Conservation (phyloP, 139 green algal species). For the Chlorella sp. region DNA sequence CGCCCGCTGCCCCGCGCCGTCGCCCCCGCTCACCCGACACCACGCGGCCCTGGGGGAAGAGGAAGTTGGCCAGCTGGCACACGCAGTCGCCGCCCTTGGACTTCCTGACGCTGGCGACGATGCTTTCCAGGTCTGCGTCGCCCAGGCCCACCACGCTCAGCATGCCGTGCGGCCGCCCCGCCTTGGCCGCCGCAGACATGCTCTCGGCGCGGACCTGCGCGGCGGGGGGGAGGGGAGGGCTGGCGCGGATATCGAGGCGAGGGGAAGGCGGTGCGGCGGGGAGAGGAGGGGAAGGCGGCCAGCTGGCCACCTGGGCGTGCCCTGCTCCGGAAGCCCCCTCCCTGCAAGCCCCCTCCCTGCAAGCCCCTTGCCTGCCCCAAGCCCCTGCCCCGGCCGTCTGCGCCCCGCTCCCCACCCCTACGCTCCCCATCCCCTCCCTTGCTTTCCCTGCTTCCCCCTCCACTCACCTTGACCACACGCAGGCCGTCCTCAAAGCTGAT, state of each 20-base stretch:
- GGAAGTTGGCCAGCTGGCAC: slow-evolving; percentile 86
- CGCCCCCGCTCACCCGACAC: slow-evolving; percentile 53
- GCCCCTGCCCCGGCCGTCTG: no score
- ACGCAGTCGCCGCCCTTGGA: slow-evolving; percentile 46
- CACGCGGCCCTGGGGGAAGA: slow-evolving; percentile 90
- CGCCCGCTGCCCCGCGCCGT: no score
- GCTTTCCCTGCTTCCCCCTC: not conserved
- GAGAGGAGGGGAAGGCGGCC: no score
- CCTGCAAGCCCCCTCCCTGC: no score
- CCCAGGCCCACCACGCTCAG: slow-evolving; percentile 85
- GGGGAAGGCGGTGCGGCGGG: no score
- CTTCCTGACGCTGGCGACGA: slow-evolving; percentile 37
- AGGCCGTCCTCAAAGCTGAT: slow-evolving; percentile 91
- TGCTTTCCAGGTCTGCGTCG: slow-evolving; percentile 64
- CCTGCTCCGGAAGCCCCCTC: no score
- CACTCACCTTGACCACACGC: slow-evolving; percentile 68
- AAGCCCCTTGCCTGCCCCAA: not conserved
- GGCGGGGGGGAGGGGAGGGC: not conserved
- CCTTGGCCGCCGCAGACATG: slow-evolving; percentile 79
- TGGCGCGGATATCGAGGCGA: no score
- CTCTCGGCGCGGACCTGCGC: slow-evolving; percentile 68
- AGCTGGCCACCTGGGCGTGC: no score
- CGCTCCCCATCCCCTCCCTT: not conserved
- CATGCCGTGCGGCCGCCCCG: slow-evolving; percentile 82
- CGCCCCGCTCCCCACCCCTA: not conserved